Evolutionary conservation across 1,284 basidiomycete genomes (phyloP).

Genomic region (Waitea zeae): DNA sequence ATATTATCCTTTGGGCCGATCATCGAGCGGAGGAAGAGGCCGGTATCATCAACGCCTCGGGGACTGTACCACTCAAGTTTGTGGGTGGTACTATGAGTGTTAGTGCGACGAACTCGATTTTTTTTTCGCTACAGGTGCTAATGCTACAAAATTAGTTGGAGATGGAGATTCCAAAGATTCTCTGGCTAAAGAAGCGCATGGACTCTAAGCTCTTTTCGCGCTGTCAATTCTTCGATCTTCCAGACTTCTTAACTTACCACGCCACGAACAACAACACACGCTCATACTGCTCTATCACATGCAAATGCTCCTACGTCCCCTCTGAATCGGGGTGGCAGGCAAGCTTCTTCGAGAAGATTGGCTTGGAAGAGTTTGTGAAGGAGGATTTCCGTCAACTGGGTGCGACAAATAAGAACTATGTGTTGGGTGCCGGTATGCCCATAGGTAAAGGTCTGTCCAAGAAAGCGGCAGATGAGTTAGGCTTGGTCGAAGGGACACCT

Average conservation of each 20-base stretch:
- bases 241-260: conserved; percentile 90
- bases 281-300: conserved; percentile 87
- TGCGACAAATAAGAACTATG: conserved; percentile 33
- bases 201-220: conserved; percentile 50
- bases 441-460: conserved; percentile 75
- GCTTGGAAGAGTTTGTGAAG: conserved; percentile 50
- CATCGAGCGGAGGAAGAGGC: conserved; percentile 91
- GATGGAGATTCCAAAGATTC: conserved; percentile 93
- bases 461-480: conserved; percentile 71
- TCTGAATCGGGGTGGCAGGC: conserved; percentile 68
- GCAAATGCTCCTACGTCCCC: conserved; percentile 96
- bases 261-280: conserved; percentile 70
- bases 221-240: conserved; percentile 93
- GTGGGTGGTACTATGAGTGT: conserved; percentile 96
- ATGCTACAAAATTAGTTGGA: conserved; percentile 44
- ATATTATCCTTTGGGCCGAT: conserved; percentile 88
- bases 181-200: conserved; percentile 94
- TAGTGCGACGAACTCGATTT: conserved; percentile 15
- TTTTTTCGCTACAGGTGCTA: background rate
- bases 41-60: conserved; percentile 74
- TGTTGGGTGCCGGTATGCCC: conserved; percentile 85
- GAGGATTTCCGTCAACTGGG: conserved; percentile 69
- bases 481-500: conserved; percentile 76
- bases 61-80: conserved; percentile 79
- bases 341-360: conserved; percentile 78